Base-by-base conservation (phyloP, 1,284 basidiomycete genomes). In the Malassezia globosa region DNA sequence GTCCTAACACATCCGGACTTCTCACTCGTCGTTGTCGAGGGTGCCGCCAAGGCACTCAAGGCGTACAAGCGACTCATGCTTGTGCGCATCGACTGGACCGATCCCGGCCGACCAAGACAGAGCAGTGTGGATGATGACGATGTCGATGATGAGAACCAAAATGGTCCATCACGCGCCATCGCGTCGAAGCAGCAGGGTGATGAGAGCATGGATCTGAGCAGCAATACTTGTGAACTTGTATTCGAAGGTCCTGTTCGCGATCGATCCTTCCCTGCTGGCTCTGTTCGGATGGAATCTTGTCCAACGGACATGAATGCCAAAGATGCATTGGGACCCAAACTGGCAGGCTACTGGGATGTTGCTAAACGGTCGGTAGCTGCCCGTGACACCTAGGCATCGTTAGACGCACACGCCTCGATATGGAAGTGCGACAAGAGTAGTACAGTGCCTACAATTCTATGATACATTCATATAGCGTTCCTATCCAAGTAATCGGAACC, bases 231-330 rank as follows among this genome's bases (percentile, higher is more conserved):
- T 72, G 83, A 82, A 65, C 72, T 94, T 39, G 81, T 97, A 5
- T 97, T 92, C 85, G 87, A 94, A 71, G 92, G 94, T 10, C 80
- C 82, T 42, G 72, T 94, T 39, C 78, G 86, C 33, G 87, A 96
- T 58, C 77, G 87, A 27, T 11, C 42, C 6, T 60, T 59, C 38
- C 31, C 34, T 7, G 37, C 37, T 0, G 40, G 48, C 18, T 76
- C 79, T 29, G 95, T 90, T 72, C 81, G 75, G 63, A 77, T 77
- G 42, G 53, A 56, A 21, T 42, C 38, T 51, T 88, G 84, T 58
- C 87, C 87, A 39, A 85, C 83, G 5, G 92, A 97, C 72, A 74
- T 77, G 19, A 77, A 81, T 38, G 92, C 87, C 6, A 86, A 86
- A 73, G 87, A 94, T 62, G 77, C 80, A 42, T 76, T 95, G 29